Base-by-base conservation (phyloP, 805 yeast species). In the Millerozyma acaciae region DNA sequence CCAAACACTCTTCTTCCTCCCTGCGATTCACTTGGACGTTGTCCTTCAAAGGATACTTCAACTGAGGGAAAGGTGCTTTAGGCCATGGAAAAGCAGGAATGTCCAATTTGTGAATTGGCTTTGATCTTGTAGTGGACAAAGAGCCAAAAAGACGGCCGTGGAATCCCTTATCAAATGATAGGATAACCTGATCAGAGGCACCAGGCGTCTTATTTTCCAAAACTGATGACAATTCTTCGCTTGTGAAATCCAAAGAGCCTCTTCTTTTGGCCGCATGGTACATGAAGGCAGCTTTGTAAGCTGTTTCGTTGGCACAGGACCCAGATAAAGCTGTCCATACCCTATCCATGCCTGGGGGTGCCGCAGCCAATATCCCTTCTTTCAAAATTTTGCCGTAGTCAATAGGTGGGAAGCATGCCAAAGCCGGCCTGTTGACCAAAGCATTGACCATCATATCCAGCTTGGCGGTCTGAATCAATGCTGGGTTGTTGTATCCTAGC, bases 401-500 rank as follows among this genome's bases (percentile, higher is more conserved):
- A n/a, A 65, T 62, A 12, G 76, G 68, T 8, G 71, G 70, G 42
- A 64, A 65, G 34, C 70, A 64, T 7, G 69, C 71, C 52, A 63
- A 60, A 1, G 71, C 70, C 1, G 71, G 71, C 35, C 71, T 51
- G 66, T 84, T 82, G 43, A 84, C 78, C 34, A 85, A 59, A 16
- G 90, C 86, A 55, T 77, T 73, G 41, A 78, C 61, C 84, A 80
- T 79, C 48, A 73, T 80, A 38, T 75, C 81, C 22, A 85, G 73
- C 53, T 69, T 70, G 32, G 93, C 90, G 32, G 76, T 76, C 60
- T 77, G 75, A 33, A 74, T 66, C 44, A 84, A 68, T 26, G 75
- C 80, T 14, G 94, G 94, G 67, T 84, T 81, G 69, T 85, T 84
- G 75, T 84, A 84, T 30, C 95, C 95, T 39, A 84, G 70, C 12